Percentiles rank a stretch among this genome's conserved stretches.
Conservation (phyloP, 2,329 filamentous ascomycete species). For the Apiospora rasikravindrae region DNA sequence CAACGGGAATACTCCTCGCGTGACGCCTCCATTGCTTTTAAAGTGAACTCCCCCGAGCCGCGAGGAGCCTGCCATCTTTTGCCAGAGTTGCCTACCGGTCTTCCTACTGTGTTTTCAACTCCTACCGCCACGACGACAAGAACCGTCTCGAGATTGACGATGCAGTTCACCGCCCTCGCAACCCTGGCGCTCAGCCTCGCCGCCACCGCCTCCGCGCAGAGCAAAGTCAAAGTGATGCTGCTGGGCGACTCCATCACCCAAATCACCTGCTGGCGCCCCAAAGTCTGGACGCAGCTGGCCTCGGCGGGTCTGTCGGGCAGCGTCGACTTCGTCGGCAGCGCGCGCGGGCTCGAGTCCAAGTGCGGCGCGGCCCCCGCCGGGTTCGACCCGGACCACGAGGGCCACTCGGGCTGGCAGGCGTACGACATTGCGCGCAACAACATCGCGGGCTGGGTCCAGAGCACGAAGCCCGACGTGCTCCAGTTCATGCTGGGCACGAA, state of each 20-base stretch:
- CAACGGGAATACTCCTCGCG: background rate
- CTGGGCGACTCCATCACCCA: constrained; percentile 52
- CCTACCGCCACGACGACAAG: background rate
- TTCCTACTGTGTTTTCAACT: no score
- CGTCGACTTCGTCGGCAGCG: constrained; percentile 49
- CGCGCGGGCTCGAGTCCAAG: constrained; percentile 43
- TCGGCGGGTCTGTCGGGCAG: constrained; percentile 39
- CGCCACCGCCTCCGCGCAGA: constrained; percentile 5
- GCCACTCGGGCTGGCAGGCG: constrained; percentile 49
- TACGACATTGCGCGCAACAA: constrained; percentile 50
- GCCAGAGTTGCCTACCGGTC: no score
- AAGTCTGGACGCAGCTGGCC: constrained; percentile 47
- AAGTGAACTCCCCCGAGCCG: background rate
- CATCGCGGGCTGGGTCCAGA: constrained; percentile 44
- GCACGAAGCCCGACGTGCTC: constrained; percentile 46
- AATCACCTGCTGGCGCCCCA: constrained; percentile 50
- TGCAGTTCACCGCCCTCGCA: background rate
- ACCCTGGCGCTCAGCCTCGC: background rate
- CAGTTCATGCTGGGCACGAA: constrained; percentile 54
- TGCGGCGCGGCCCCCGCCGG: constrained; percentile 40
- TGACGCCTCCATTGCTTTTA: background rate
- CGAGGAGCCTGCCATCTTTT: background rate
- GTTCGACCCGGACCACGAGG: constrained; percentile 49
- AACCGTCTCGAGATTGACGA: no score
- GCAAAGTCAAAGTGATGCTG: constrained; percentile 39